A percentile compares a stretch with the other conserved stretches of the same genome.
These are phyloP conservation scores for Colletotrichum salicis DNA, from an alignment of 2,329 filamentous ascomycete species.

Conservation along the genomic window DNA sequence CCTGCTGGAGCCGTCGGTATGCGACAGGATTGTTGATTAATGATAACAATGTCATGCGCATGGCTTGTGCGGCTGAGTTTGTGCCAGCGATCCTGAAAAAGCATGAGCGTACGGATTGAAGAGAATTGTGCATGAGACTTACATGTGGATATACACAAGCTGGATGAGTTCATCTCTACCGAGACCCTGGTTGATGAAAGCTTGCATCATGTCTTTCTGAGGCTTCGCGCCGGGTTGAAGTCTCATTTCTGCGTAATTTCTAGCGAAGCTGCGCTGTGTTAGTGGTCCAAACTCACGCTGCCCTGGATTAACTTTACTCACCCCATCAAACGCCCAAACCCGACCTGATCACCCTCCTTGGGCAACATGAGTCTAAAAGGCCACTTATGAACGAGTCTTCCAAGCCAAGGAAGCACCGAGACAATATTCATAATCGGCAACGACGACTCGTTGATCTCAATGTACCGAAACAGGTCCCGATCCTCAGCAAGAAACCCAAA, in stretches of 20 bases:
- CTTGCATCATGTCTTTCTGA: conserved; percentile 52
- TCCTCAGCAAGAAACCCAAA: conserved; percentile 64
- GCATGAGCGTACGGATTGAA: not conserved
- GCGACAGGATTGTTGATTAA: conserved; percentile 57
- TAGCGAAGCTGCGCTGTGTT: conserved; percentile 39
- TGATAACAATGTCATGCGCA: conserved; percentile 65
- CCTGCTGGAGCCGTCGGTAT: conserved; percentile 52
- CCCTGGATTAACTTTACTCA: conserved; percentile 21
- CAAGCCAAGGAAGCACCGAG: conserved; percentile 53
- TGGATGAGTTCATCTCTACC: conserved; percentile 48
- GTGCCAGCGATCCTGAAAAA: conserved; percentile 64
- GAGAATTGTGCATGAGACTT: not conserved
- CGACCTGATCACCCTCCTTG: conserved; percentile 49
- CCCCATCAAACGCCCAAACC: conserved; percentile 51
- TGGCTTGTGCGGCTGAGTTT: conserved; percentile 70
- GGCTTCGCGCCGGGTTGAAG: conserved; percentile 40
- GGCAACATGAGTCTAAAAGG: conserved; percentile 54
- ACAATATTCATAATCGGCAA: conserved; percentile 57
- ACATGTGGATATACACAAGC: conserved; percentile 54
- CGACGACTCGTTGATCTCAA: conserved; percentile 53
- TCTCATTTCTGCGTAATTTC: conserved; percentile 41
- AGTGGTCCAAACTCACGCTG: not conserved
- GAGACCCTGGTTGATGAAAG: conserved; percentile 51
- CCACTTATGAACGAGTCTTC: conserved; percentile 52
- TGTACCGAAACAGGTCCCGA: conserved; percentile 57